These are phyloP conservation scores for Cladosporium halotolerans DNA, from an alignment of 2,329 filamentous ascomycete genomes.

Conservation along the genomic window DNA sequence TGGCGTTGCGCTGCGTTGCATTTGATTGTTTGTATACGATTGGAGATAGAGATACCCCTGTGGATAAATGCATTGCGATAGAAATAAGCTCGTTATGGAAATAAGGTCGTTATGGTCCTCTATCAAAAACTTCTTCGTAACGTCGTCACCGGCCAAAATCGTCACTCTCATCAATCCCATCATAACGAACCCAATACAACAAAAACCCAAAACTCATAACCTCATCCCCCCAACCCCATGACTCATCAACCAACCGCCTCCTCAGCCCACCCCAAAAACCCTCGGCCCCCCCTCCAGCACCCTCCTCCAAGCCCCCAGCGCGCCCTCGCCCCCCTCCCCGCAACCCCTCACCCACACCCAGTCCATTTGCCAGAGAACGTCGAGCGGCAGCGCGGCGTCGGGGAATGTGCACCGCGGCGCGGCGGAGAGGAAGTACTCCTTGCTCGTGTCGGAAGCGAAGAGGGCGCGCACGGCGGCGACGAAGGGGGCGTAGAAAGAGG, in stretches of 20 bases:
- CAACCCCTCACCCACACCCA: slow-evolving; percentile 35
- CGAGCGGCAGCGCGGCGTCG: slow-evolving; percentile 29
- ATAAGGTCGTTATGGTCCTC: no score
- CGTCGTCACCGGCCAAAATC: neutral
- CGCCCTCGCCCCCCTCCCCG: slow-evolving; percentile 31
- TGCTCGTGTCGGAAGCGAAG: slow-evolving; percentile 30
- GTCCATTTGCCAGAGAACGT: slow-evolving; percentile 33
- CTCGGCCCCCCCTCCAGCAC: slow-evolving; percentile 22
- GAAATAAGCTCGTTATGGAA: no score
- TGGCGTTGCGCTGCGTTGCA: neutral
- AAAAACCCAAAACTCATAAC: neutral
- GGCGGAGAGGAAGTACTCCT: slow-evolving; percentile 44
- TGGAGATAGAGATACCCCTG: no score
- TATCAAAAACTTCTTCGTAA: no score
- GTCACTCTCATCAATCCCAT: neutral
- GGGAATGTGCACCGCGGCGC: slow-evolving; percentile 43
- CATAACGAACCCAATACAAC: neutral
- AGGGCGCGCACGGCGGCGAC: slow-evolving; percentile 22
- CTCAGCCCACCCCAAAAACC: slow-evolving; percentile 9
- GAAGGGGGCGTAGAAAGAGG: slow-evolving; percentile 28
- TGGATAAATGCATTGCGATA: no score
- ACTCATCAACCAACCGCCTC: neutral
- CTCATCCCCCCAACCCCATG: neutral
- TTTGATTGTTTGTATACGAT: neutral
- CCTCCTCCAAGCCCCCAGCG: slow-evolving; percentile 32